Conservation (phyloP, 2,329 filamentous ascomycete genomes). For the Microdochium paspali region DNA sequence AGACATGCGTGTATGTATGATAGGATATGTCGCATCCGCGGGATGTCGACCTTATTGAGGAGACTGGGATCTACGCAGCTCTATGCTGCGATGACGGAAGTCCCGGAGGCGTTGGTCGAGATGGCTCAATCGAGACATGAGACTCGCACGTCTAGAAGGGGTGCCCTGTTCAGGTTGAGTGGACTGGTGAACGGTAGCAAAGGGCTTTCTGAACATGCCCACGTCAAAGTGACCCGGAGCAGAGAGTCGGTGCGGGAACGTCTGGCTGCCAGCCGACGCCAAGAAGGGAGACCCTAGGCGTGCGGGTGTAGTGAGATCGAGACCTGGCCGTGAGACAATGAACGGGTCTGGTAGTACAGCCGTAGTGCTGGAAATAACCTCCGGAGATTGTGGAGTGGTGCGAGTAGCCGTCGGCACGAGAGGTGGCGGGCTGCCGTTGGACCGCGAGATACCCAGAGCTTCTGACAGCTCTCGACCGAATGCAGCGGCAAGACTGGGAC, state of each 20-base stretch:
- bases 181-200: constrained; percentile 46
- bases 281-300: constrained; percentile 53
- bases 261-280: constrained; percentile 40
- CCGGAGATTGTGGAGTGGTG: constrained; percentile 3
- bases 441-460: not conserved
- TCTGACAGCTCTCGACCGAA: constrained; percentile 39
- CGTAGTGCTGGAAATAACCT: constrained; percentile 3
- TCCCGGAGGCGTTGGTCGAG: constrained; percentile 49
- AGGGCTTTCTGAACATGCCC: constrained; percentile 37
- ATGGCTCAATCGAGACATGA: constrained; percentile 45
- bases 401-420: not conserved
- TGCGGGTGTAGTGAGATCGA: constrained; percentile 26
- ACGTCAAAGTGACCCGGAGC: constrained; percentile 35
- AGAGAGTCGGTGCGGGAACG: constrained; percentile 49
- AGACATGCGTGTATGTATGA: not conserved
- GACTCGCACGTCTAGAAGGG: constrained; percentile 26
- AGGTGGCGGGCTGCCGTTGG: not conserved
- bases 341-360: constrained; percentile 6
- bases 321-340: constrained; percentile 12
- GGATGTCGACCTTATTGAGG: constrained; percentile 25
- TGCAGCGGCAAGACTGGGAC: constrained; percentile 44
- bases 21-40: not conserved
- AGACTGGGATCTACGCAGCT: constrained; percentile 35
- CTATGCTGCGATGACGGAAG: constrained; percentile 33
- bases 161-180: constrained; percentile 22